Conservation (phyloP, 1,284 basidiomycete genomes). For the Kalmanozyma brasiliensis region DNA sequence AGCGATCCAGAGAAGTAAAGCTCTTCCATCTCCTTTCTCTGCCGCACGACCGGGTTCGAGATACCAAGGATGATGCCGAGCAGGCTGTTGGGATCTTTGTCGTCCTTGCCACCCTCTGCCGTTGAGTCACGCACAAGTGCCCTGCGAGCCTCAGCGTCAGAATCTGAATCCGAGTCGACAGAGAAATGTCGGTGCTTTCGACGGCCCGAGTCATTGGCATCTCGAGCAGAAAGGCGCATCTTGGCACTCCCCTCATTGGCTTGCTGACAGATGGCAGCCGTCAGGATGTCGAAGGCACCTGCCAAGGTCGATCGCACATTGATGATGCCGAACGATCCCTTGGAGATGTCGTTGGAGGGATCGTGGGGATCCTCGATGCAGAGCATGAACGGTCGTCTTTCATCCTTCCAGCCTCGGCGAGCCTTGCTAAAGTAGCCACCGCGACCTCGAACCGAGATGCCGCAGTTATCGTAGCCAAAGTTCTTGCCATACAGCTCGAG, state of each 20-base stretch:
- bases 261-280: constrained; percentile 69
- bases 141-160: constrained; percentile 48
- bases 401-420: constrained; percentile 57
- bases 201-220: constrained; percentile 10
- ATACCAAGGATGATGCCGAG: constrained; percentile 83
- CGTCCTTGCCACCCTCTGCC: constrained; percentile 27
- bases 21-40: constrained; percentile 73
- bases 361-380: constrained; percentile 97
- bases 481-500: constrained; percentile 93
- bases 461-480: constrained; percentile 77
- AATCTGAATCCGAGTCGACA: constrained; percentile 42
- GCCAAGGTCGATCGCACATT: constrained; percentile 84
- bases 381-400: constrained; percentile 74
- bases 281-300: constrained; percentile 86
- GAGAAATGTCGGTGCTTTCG: constrained; percentile 24
- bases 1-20: constrained; percentile 76
- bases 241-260: constrained; percentile 43
- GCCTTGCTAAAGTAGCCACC: constrained; percentile 78
- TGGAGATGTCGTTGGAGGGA: constrained; percentile 87
- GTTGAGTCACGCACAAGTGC: constrained; percentile 49
- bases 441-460: constrained; percentile 80
- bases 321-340: constrained; percentile 83
- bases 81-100: constrained; percentile 75
- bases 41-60: constrained; percentile 77
- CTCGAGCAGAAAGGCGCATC: constrained; percentile 7